Conservation (phyloP, 306 rosid genomes). For the Pterocarpus santalinus region DNA sequence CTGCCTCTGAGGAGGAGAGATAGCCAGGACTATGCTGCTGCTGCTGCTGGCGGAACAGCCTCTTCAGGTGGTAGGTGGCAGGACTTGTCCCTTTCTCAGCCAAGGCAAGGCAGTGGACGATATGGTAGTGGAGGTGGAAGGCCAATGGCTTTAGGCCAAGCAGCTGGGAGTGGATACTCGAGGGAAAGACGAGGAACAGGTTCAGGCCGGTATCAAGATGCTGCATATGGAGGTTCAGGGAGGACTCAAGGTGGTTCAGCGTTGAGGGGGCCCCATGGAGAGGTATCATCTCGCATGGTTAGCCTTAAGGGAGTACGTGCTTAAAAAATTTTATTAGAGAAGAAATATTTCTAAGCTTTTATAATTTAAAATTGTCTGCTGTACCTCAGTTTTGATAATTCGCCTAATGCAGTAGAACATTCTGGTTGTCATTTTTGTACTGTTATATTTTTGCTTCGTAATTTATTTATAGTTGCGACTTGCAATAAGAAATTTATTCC, state of each 20-base stretch:
- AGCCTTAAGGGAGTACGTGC: conserved; percentile 78
- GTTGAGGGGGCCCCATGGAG: conserved; percentile 74
- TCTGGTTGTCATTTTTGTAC: conserved; percentile 19
- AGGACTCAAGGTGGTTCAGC: conserved; percentile 67
- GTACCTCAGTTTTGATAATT: conserved; percentile 29
- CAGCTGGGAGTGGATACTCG: conserved; percentile 58
- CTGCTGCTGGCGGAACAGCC: conserved; percentile 59
- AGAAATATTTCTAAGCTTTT: not conserved
- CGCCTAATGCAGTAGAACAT: conserved; percentile 6
- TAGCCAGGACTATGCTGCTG: conserved; percentile 76
- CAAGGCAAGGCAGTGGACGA: conserved; percentile 82
- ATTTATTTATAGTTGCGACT: not conserved
- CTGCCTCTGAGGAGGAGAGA: conserved; percentile 85
- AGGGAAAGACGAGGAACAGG: conserved; percentile 69
- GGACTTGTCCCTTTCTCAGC: conserved; percentile 66
- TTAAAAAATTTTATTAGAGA: conserved; percentile 30
- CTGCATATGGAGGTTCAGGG: conserved; percentile 66
- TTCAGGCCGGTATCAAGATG: conserved; percentile 66
- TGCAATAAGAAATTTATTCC: not conserved
- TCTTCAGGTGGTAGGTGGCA: conserved; percentile 81
- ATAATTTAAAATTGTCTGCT: not conserved
- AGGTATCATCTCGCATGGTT: conserved; percentile 80
- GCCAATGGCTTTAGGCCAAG: conserved; percentile 56
- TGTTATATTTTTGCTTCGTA: not conserved
- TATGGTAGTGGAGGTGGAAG: conserved; percentile 67